Evolutionary conservation across 2,329 filamentous ascomycete species (phyloP).

Genomic region (Pseudopyrenochaeta lycopersici): DNA sequence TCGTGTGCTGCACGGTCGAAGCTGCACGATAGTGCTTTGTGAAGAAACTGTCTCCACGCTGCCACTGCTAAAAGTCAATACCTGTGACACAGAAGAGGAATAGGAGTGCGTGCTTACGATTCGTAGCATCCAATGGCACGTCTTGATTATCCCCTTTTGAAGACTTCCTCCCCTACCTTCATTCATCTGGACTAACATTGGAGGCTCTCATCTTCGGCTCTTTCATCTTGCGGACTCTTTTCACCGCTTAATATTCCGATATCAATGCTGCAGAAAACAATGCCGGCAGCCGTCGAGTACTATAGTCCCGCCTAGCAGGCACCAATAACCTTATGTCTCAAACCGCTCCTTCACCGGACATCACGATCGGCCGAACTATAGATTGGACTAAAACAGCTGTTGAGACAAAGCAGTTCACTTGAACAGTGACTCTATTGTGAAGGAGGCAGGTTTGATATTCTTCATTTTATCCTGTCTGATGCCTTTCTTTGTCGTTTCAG

Average conservation of each 20-base stretch:
- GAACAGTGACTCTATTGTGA: not conserved
- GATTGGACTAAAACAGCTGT: not conserved
- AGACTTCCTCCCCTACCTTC: not conserved
- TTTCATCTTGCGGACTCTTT: not conserved
- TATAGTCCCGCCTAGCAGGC: not conserved
- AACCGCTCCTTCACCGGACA: not conserved
- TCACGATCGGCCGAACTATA: not conserved
- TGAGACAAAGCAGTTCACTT: too few species aligned
- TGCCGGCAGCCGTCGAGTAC: conserved; percentile 9
- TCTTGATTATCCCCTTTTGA: conserved; percentile 9
- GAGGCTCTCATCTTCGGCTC: not conserved
- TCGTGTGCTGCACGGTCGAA: conserved; percentile 32
- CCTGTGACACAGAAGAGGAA: not conserved
- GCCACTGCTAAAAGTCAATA: conserved; percentile 26
- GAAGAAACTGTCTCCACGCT: conserved; percentile 38
- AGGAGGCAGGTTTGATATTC: not conserved
- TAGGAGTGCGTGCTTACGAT: conserved; percentile 22
- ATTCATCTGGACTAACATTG: not conserved
- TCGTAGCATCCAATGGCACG: conserved; percentile 38
- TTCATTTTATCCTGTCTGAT: not conserved
- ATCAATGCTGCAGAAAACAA: conserved; percentile 10
- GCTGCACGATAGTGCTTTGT: conserved; percentile 32
- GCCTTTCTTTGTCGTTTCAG: not conserved
- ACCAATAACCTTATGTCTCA: not conserved
- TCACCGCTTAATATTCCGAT: conserved; percentile 19